Percentiles rank a stretch among this genome's conserved stretches.
Conservation (phyloP, 139 green algal genomes). For the Picochlorum sp. region DNA sequence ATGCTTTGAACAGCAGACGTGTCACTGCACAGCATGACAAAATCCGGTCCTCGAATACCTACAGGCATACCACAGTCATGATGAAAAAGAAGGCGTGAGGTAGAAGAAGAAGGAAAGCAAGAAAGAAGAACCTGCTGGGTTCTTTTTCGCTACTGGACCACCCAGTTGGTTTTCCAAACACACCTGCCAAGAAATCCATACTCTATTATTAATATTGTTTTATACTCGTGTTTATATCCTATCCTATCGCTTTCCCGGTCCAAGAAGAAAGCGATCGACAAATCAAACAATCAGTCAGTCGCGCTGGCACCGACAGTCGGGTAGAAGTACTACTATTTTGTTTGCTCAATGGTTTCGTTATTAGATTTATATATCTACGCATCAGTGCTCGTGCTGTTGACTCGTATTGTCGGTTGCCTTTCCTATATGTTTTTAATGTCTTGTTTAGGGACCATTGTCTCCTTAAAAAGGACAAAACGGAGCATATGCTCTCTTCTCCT, state of each 20-base stretch:
- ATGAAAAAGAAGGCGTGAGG: not conserved
- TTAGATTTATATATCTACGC: too few relatives aligned
- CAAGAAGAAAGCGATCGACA: not conserved
- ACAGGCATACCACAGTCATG: too few relatives aligned
- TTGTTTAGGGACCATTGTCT: too few relatives aligned
- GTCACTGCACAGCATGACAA: conserved; percentile 92
- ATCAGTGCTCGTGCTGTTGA: too few relatives aligned
- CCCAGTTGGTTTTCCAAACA: not conserved
- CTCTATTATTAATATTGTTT: not conserved
- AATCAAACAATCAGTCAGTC: too few relatives aligned
- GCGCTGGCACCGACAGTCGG: too few relatives aligned
- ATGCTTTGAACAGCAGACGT: conserved; percentile 80
- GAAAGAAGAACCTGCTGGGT: not conserved
- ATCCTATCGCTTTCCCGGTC: not conserved
- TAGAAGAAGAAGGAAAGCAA: not conserved
- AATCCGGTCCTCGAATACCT: conserved; percentile 76
- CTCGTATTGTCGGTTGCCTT: too few relatives aligned
- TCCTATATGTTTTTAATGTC: too few relatives aligned
- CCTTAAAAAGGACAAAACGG: too few relatives aligned
- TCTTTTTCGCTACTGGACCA: not conserved
- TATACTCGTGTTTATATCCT: not conserved
- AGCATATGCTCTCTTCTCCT: too few relatives aligned
- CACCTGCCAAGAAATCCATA: conserved; percentile 5
- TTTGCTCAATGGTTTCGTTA: too few relatives aligned
- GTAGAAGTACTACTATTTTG: too few relatives aligned